Base-by-base conservation (phyloP, 345 rosid species). In the Excoecaria cochinchinensis region DNA sequence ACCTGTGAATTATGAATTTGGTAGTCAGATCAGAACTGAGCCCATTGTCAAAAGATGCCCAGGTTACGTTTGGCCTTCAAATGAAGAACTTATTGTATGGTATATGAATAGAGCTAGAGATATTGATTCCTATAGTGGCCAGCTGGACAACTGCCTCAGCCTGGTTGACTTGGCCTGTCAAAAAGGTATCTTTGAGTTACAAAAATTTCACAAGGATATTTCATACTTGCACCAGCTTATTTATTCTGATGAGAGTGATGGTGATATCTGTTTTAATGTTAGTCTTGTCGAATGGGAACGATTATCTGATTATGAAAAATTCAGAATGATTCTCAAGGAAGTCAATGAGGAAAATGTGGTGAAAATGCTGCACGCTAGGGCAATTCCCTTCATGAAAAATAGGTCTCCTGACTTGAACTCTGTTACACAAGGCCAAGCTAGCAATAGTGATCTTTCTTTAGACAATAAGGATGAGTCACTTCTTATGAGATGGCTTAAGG, bases 401-500 rank as follows among this genome's bases (percentile, higher is more conserved):
- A 85, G 87, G 82, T 82, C 48, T 70, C 57, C 56, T 50, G 73
- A 65, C 69, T 50, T 53, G 53, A 71, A 57, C 48, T 73, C 82
- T 63, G 74, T 60, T 55, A 52, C 64, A 39, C 79, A 61, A 57
- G 76, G 73, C 70, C 77, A 63, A 71, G 61, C 36, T 75, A 71
- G 40, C 12, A 79, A 73, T 71, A 71, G 75, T 69, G 77, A 12
- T 63, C 59, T 68, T 72, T 61, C 83, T 53, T 79, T 53, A 77
- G 78, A 70, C 77, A 77, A 56, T n/a, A 76, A 81, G 74, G 88
- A 65, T 38, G 83, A 87, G 63, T 88, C 99, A 50, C 93, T 89
- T 85, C 86, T 95, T 69, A 91, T 89, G 77, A 88, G 86, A 82
- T 95, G 99, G 98, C 86, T 95, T 69, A 91, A 85, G 87, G 98